Conservation (phyloP, 441 rosid species). For the Pelargonium hybrid region DNA sequence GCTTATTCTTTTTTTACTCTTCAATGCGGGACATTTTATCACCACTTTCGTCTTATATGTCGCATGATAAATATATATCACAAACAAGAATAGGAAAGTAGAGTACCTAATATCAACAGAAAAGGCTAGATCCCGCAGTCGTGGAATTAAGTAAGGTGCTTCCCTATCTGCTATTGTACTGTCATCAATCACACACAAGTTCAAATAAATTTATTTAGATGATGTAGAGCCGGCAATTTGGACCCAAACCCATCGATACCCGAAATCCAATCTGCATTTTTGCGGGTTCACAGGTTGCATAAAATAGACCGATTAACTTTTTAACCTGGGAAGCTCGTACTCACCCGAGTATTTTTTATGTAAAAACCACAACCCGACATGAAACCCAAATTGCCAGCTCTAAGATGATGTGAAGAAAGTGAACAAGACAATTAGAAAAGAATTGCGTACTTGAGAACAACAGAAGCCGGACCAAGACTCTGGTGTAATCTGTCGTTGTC, state of each 20-base stretch:
- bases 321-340: too few species aligned
- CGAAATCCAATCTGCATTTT: too few species aligned
- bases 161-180: conserved; percentile 73
- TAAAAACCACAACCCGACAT: too few species aligned
- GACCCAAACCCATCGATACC: too few species aligned
- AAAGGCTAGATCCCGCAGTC: conserved; percentile 84
- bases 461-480: conserved; percentile 90
- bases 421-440: conserved; percentile 4
- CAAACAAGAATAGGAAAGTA: conserved; percentile 7
- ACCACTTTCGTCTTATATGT: too few species aligned
- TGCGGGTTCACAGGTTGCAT: neutral
- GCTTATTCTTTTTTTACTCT: too few species aligned
- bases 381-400: too few species aligned
- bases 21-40: too few species aligned
- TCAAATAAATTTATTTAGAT: neutral
- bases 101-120: conserved; percentile 81
- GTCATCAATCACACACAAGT: conserved; percentile 18
- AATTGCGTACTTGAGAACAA: conserved; percentile 64
- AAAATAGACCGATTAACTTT: neutral
- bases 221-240: too few species aligned
- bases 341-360: too few species aligned
- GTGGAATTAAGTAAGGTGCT: conserved; percentile 61
- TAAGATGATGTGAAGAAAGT: conserved; percentile 1
- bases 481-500: conserved; percentile 78
- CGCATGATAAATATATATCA: too few species aligned